Base-by-base conservation (phyloP, 352 stramenopile genomes). In the Phytophthora pini region DNA sequence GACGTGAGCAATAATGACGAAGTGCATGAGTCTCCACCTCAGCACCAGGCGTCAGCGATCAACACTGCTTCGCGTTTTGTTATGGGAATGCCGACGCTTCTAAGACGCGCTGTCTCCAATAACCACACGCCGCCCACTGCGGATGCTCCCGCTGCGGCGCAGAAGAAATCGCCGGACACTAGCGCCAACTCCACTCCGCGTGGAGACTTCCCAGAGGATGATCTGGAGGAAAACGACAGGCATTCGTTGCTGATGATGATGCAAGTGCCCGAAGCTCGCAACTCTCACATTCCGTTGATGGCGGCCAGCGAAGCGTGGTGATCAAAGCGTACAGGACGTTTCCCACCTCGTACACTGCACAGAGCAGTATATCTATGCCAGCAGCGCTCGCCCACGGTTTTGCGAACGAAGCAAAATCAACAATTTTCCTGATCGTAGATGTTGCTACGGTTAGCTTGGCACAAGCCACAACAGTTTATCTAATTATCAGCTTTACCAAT, bases 211-310 rank as follows among this genome's bases (percentile, higher is more conserved):
- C 38, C 52, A 2, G 70, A 85, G 22, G 69, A 80, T 3, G 48
- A 69, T 7, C 45, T 67, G 24, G 60, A 76, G 13, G 69, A 87
- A n/a, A 70, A 89, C 11, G 64, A 80, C 11, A 78, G 80, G 7
- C 68, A 82, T 62, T 93, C 82, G 40, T 61, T 93, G 63, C 69
- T 93, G 40, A 71, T 84, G 48, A 88, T 93, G 62, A 56, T 93
- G 49, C 80, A 82, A 15, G 79, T 93, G 50, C 84, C 84, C 2
- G 57, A 82, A 31, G 62, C 74, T 36, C 74, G 63, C 24, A 80
- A 79, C n/a, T 85, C 82, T 22, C 62, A 82, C 26, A 49, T 87
- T 27, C 84, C 84, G 36, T 68, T 93, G 32, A 93, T 93, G 76
- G 80, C 84, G 39, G 68, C 60, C n/a, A 71, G 70, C 24, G 41